Base-by-base conservation (phyloP, 2,329 filamentous ascomycete genomes). In the Teratosphaeria zuluensis region DNA sequence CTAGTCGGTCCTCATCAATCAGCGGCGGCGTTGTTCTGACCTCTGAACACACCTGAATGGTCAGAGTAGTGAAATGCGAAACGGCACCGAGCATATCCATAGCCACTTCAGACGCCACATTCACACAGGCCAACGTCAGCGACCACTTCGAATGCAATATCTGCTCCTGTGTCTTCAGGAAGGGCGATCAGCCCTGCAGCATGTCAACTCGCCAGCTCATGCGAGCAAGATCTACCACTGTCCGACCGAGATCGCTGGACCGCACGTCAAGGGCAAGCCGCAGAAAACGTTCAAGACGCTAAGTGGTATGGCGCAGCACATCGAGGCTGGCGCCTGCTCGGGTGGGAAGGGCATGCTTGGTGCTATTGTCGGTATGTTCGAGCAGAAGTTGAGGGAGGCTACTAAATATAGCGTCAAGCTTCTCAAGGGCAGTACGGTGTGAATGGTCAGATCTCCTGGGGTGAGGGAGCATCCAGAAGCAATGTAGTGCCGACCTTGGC, bases 241-340 rank as follows among this genome's bases (percentile, higher is more conserved):
- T 35, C 62, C 62, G 4, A 60, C 58, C 9, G 38, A 11, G 8
- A 11, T 57, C 1, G 19, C 33, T n/a, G 52, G 56, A 24, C 14
- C 19, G 19, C 24, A 32, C 33, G 16, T n/a, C 6, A 9, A 32
- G 16, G n/a, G 32, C 16, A 28, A n/a, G 19, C n/a, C 33, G 4
- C 30, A 57, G 21, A 55, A 58, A 14, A 32, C 52, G 2, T 64
- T 65, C 62, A 65, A 63, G 56, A 61, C 58, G 9, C 28, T 63
- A 31, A 64, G 62, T 16, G 62, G 62, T 1, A 58, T 65, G 9
- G 58, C 56, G 4, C 58, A 62, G 61, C 63, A 64, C 55, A 31
- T 65, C 14, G 61, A 65, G 56, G 48, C 16, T 16, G 59, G 58
- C 4, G 53, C 60, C 42, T 63, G 63, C 42, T 46, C 48, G 21